Conservation (phyloP, 352 stramenopile genomes). For the Sclerospora graminicola region DNA sequence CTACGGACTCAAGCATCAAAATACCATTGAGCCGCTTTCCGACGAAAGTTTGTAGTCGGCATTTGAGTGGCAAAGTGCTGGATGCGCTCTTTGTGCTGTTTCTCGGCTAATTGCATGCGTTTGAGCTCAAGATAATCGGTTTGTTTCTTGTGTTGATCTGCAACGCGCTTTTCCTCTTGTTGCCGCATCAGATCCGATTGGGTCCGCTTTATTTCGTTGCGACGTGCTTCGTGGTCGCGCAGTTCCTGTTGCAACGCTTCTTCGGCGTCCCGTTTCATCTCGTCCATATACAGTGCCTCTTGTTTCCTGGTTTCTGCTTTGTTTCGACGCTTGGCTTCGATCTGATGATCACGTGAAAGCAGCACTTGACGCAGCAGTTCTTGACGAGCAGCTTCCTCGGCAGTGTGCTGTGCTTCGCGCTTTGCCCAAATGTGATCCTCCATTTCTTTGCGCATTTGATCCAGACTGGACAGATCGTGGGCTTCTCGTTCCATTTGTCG, state of each 20-base stretch:
- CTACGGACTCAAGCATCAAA: too few relatives aligned
- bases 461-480: too few relatives aligned
- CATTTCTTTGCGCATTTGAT: constrained; percentile 76
- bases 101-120: constrained; percentile 64
- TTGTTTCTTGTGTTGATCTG: constrained; percentile 53
- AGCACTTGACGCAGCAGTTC: too few relatives aligned
- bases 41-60: constrained; percentile 45
- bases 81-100: constrained; percentile 64
- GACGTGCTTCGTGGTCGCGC: constrained; percentile 57
- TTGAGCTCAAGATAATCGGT: too few relatives aligned
- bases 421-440: constrained; percentile 71
- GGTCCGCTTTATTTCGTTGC: constrained; percentile 49
- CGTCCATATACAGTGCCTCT: constrained; percentile 50
- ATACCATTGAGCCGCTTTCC: constrained; percentile 77
- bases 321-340: constrained; percentile 31
- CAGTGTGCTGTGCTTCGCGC: constrained; percentile 55
- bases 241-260: constrained; percentile 72
- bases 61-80: constrained; percentile 37
- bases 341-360: constrained; percentile 42
- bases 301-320: constrained; percentile 31
- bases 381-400: constrained; percentile 58
- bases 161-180: constrained; percentile 35
- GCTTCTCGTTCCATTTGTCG: too few relatives aligned
- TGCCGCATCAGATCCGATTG: constrained; percentile 55
- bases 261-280: constrained; percentile 53